Percentiles rank a stretch among this genome's conserved stretches.
Evolutionary conservation across 208 protist genomes (phyloP).

Genomic region (Leptomonas seymouri): DNA sequence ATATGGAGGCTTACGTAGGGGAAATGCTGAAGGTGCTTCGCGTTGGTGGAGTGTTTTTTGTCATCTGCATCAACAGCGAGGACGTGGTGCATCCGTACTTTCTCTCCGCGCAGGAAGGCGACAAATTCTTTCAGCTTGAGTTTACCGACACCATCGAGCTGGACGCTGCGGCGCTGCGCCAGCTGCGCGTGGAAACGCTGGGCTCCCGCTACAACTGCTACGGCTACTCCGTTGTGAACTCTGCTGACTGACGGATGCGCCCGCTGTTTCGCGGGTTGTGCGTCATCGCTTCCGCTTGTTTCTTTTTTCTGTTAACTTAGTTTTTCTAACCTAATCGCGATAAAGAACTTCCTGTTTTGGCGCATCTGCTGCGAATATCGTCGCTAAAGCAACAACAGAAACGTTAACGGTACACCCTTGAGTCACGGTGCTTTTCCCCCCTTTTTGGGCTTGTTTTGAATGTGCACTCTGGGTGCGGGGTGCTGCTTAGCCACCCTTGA

Average conservation of each 20-base stretch:
- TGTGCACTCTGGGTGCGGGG: too few relatives aligned
- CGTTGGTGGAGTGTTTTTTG: conserved; percentile 42
- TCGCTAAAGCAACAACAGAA: too few relatives aligned
- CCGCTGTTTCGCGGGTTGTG: too few relatives aligned
- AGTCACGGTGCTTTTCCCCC: too few relatives aligned
- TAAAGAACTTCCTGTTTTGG: too few relatives aligned
- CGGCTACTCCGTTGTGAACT: conserved; percentile 33
- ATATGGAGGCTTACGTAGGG: conserved; percentile 43
- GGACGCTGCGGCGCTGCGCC: conserved; percentile 10
- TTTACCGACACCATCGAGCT: conserved; percentile 38
- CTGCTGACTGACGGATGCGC: conserved; percentile 1
- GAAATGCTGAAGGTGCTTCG: conserved; percentile 42
- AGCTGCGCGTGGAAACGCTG: conserved; percentile 59
- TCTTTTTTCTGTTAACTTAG: too few relatives aligned
- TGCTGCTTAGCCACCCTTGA: too few relatives aligned
- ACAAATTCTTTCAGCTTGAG: conserved; percentile 33
- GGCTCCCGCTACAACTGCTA: conserved; percentile 56
- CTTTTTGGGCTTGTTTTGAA: too few relatives aligned
- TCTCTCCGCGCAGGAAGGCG: conserved; percentile 26
- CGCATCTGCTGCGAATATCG: too few relatives aligned
- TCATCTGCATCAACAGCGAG: conserved; percentile 69
- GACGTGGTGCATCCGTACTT: conserved; percentile 56
- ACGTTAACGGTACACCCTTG: too few relatives aligned
- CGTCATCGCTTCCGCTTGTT: background rate
- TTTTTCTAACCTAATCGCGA: too few relatives aligned